Conservation (phyloP, 2,329 filamentous ascomycete species). For the Monilinia fructicola region DNA sequence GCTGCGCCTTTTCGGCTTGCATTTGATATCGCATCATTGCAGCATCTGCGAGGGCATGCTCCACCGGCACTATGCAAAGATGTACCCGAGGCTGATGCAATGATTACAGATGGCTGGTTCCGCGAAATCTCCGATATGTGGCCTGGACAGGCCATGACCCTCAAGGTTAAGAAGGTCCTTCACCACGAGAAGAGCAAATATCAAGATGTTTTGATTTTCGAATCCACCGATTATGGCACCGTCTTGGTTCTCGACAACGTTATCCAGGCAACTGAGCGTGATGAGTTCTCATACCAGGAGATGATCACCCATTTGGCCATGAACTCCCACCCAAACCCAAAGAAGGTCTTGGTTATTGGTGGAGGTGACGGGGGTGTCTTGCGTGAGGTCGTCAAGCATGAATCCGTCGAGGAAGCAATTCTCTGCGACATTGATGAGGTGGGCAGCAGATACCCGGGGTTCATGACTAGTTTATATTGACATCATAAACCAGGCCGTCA, state of each 20-base stretch:
- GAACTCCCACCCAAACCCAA: slow-evolving; percentile 97
- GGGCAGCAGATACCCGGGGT: slow-evolving; percentile 28
- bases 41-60: slow-evolving; percentile 11
- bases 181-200: slow-evolving; percentile 99
- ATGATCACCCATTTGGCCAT: slow-evolving; percentile 99
- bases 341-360: slow-evolving; percentile 97
- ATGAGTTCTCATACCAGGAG: slow-evolving; percentile 99
- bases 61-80: slow-evolving; percentile 22
- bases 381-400: slow-evolving; percentile 98
- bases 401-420: slow-evolving; percentile 90
- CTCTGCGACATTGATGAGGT: slow-evolving; percentile 98
- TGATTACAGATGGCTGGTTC: slow-evolving; percentile 92
- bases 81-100: slow-evolving; percentile 25
- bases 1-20: slow-evolving; percentile 10
- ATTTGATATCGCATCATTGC: slow-evolving; percentile 6
- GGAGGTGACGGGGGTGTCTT: slow-evolving; percentile 97
- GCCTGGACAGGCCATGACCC: slow-evolving; percentile 97
- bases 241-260: slow-evolving; percentile 98
- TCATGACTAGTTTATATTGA: slow-evolving; percentile 26
- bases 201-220: slow-evolving; percentile 98
- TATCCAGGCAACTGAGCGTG: slow-evolving; percentile 96
- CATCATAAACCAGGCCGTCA: slow-evolving; percentile 66
- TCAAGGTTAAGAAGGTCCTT: slow-evolving; percentile 95
- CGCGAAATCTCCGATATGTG: slow-evolving; percentile 98
- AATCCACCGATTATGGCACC: slow-evolving; percentile 94